Percentiles rank a stretch among this genome's conserved stretches.
Evolutionary conservation across 306 rosid species (phyloP).

Genomic region (Pyrus pyrifolia): DNA sequence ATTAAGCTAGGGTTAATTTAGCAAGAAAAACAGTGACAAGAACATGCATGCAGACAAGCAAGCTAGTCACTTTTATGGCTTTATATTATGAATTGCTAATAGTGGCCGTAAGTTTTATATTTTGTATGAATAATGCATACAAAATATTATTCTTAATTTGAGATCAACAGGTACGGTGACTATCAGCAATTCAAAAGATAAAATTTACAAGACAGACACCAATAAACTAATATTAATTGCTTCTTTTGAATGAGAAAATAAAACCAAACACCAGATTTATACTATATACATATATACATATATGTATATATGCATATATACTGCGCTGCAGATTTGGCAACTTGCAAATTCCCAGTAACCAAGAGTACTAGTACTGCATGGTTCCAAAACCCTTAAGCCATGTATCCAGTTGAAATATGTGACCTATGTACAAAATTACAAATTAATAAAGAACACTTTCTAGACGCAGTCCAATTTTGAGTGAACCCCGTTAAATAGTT

Average conservation of each 20-base stretch:
- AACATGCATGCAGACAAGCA: background rate
- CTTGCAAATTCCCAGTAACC: background rate
- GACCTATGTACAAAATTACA: background rate
- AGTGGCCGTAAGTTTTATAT: too few relatives aligned
- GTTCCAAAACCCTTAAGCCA: background rate
- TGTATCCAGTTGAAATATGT: background rate
- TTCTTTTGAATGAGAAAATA: background rate
- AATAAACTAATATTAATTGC: too few relatives aligned
- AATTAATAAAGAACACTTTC: background rate
- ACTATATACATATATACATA: background rate
- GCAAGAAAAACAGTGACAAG: background rate
- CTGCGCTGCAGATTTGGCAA: background rate
- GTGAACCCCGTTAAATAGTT: background rate
- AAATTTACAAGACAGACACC: background rate
- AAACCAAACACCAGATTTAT: background rate
- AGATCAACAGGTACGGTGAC: background rate
- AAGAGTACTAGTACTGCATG: background rate
- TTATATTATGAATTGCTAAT: too few relatives aligned
- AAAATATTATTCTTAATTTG: background rate
- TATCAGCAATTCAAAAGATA: background rate
- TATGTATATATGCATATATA: background rate
- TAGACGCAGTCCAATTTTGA: background rate
- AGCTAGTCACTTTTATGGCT: background rate
- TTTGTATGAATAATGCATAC: background rate
- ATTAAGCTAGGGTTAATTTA: background rate